Evolutionary conservation across 768 basidiomycete species (phyloP), one percentile per base, ranked within the genome.

Genomic region (Tylopilus plumbeoviolaceoides): DNA sequence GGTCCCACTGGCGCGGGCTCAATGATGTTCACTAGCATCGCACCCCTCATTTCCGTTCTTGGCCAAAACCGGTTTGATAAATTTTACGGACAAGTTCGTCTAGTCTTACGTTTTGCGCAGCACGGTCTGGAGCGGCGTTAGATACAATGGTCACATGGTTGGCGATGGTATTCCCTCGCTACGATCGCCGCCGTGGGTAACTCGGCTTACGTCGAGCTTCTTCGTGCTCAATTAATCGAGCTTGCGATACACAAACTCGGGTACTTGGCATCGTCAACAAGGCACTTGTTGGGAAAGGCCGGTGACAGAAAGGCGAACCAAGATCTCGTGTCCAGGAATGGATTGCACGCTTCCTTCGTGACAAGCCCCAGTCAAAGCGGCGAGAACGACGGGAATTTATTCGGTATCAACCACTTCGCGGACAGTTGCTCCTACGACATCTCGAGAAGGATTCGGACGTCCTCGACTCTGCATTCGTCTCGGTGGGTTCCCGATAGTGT

Each of bases 11-110:
- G 23, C 23, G 5, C 23, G 23, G 23, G 64, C 78, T 95, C 17
- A 91, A 78, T 88, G 65, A 78, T 83, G 54, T 76, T 87, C 38
- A 72, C 81, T 0, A 85, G 82, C 1, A 67, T 67, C 1, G 74
- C 80, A 1, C 89, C 91, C 0, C 80, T 94, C 36, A 74, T 94
- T 48, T 79, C 85, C 14, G 82, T 85, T 0, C 81, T 88, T 54
- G 91, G 90, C 6, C 84, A 86, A 56, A 93, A 92, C 59, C 78
- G 79, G 3, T 91, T 93, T 62, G 85, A 83, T 89, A 75, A 95
- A 95, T 71, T 94, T 93, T 62, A 70, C 82, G 1, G 87, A 93
- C 65, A 93, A 95, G 65, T 61, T 92, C 44, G 59, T 93, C 1
- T 89, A 95, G 47, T 90, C 89, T 3, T 92, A 87, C 93, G 23